A percentile compares a stretch with the other conserved stretches of the same genome.
These are phyloP conservation scores for Trichosporon sp. DNA, from an alignment of 1,284 basidiomycete species.

Conservation along the genomic window DNA sequence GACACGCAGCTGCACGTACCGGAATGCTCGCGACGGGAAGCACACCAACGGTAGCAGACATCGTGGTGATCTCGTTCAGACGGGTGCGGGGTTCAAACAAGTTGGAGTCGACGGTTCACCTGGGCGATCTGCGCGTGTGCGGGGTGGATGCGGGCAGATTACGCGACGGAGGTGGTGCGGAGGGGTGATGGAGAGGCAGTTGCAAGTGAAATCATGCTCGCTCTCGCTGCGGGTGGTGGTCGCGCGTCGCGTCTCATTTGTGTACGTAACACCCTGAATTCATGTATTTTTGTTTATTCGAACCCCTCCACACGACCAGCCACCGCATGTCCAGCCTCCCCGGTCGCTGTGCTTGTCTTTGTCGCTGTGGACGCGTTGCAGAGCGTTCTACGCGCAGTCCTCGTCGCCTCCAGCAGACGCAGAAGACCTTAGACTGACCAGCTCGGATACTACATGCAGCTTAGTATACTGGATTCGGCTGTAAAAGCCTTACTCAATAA, in stretches of 20 bases:
- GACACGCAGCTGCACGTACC: conserved; percentile 32
- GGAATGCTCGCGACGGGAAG: conserved; percentile 47
- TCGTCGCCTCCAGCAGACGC: too few species aligned
- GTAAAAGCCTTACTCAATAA: too few species aligned
- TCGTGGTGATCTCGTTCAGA: conserved; percentile 12
- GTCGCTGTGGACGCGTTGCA: neutral
- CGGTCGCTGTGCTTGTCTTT: neutral
- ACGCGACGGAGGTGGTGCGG: neutral
- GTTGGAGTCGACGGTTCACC: neutral
- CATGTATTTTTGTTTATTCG: conserved; percentile 2
- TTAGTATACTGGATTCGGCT: too few species aligned
- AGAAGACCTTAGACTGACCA: too few species aligned
- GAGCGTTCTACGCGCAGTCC: too few species aligned
- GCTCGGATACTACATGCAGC: too few species aligned
- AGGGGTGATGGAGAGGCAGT: neutral
- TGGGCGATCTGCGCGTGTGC: neutral
- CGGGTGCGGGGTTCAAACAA: neutral
- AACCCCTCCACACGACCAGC: neutral
- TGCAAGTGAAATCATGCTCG: neutral
- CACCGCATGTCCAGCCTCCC: neutral
- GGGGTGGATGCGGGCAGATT: neutral
- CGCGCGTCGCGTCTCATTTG: conserved; percentile 6
- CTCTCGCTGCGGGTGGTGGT: neutral
- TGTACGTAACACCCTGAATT: conserved; percentile 5
- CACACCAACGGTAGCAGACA: conserved; percentile 28